A percentile compares a stretch with the other conserved stretches of the same genome.
These are phyloP conservation scores for Beta corolliflora DNA, from an alignment of 179 eudicot genomes.

Conservation along the genomic window DNA sequence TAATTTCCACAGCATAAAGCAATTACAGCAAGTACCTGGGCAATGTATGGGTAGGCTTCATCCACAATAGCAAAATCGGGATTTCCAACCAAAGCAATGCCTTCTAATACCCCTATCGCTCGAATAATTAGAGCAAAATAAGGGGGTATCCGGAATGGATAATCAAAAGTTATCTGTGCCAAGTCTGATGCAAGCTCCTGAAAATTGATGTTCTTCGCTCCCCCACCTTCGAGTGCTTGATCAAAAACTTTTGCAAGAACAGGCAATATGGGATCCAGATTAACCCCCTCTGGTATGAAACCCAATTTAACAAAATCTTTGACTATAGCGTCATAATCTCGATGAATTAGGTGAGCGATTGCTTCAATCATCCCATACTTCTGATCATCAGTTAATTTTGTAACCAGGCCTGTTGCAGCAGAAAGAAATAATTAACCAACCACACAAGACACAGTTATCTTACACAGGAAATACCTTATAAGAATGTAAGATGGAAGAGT, in stretches of 20 bases:
- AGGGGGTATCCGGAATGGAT: constrained; percentile 96
- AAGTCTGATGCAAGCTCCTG: constrained; percentile 97
- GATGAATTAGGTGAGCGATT: constrained; percentile 94
- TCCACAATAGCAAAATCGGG: constrained; percentile 97
- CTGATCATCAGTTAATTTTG: constrained; percentile 95
- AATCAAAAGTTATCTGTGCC: constrained; percentile 98
- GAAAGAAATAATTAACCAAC: constrained; percentile 20
- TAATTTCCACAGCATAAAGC: background rate
- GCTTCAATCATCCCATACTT: constrained; percentile 99
- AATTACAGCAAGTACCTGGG: constrained; percentile 62
- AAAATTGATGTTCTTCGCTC: constrained; percentile 94
- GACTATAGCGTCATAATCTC: constrained; percentile 93
- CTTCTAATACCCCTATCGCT: constrained; percentile 98
- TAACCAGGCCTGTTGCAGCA: constrained; percentile 73
- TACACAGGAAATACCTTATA: constrained; percentile 3
- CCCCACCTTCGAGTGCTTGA: constrained; percentile 99
- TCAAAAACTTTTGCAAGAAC: constrained; percentile 98
- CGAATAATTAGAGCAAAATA: constrained; percentile 97
- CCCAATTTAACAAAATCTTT: constrained; percentile 94
- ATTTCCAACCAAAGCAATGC: constrained; percentile 96
- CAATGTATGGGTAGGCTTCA: constrained; percentile 99
- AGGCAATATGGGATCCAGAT: constrained; percentile 92
- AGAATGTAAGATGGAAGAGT: background rate
- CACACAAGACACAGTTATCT: background rate
- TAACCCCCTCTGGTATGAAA: constrained; percentile 92